These are phyloP conservation scores for Wilhelminamyces savonicus DNA, from an alignment of 805 yeast genomes.

Conservation along the genomic window DNA sequence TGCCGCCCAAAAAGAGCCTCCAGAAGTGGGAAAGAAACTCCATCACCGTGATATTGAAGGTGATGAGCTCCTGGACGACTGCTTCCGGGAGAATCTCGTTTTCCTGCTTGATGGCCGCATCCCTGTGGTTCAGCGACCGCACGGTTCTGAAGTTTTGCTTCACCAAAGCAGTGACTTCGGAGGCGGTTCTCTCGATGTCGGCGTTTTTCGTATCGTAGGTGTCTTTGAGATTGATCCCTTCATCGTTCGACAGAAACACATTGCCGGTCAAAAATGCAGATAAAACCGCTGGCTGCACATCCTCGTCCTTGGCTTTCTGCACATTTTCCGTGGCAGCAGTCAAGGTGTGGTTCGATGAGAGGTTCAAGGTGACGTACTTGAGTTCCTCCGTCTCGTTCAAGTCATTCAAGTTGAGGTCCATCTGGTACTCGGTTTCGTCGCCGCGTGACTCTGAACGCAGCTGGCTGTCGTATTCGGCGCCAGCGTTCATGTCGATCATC, in stretches of 20 bases:
- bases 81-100: slow-evolving; percentile 30
- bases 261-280: slow-evolving; percentile 11
- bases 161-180: slow-evolving; percentile 42
- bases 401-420: slow-evolving; percentile 46
- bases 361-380: slow-evolving; percentile 47
- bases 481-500: slow-evolving; percentile 45
- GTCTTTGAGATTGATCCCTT: slow-evolving; percentile 20
- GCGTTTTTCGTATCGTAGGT: slow-evolving; percentile 21
- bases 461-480: too few relatives aligned
- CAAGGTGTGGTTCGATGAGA: slow-evolving; percentile 19
- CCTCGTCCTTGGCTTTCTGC: slow-evolving; percentile 1
- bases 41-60: slow-evolving; percentile 32
- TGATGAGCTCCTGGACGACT: slow-evolving; percentile 26
- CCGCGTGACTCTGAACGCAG: slow-evolving; percentile 4
- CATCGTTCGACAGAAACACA: slow-evolving; percentile 7
- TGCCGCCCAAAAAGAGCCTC: slow-evolving; percentile 30
- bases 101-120: slow-evolving; percentile 3
- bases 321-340: slow-evolving; percentile 10
- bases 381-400: slow-evolving; percentile 41
- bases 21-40: slow-evolving; percentile 40
- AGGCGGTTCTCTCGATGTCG: slow-evolving; percentile 37
- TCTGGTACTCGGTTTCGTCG: slow-evolving; percentile 28
- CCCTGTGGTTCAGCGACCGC: slow-evolving; percentile 9
- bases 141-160: slow-evolving; percentile 50
- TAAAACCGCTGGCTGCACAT: slow-evolving; percentile 7